Evolutionary conservation across 306 rosid species (phyloP), one percentile per base, ranked within the genome.

Genomic region (Castanea crenata): DNA sequence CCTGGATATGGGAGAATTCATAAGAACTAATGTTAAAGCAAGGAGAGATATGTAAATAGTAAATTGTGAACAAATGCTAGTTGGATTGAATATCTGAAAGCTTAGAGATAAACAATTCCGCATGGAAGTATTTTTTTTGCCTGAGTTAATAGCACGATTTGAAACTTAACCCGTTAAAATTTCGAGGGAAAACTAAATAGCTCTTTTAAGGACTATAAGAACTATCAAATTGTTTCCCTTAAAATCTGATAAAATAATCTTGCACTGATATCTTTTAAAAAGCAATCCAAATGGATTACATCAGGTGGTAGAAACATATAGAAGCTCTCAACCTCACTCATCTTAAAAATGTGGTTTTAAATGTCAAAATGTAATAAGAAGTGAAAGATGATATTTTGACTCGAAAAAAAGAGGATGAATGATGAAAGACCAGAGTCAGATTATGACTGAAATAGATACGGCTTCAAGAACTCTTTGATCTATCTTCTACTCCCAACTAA

Each of bases 1-100:
- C 87, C 99, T 96, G 91, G 77, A 83, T 65, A 38, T 63, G 14
- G 76, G 79, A 82, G 55, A 72, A 80, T 31, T 54, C 63, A 86
- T 55, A 64, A 73, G 77, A 27, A 85, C 76, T 32, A 74, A 75
- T 23, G 77, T 27, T 59, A 58, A 64, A 77, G 70, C 71, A 76
- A 54, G 16, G 52, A 70, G 16, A 71, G 34, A 14, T 49, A 72
- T 41, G 44, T 20, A 62, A 10, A 79, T 27, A 14, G 56, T 54
- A 84, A 63, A 77, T 76, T 41, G 46, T 41, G 46, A 41, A 41
- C 46, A 41, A 41, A 41, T 70, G 57, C 31, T 83, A 23, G 27
- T 4, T 27, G 68, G 67, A 76, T 71, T 69, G 81, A 78, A 27
- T 54, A 56, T 73, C 80, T 38, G 68, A 19, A 57, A 54, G 74